Evolutionary conservation across 768 basidiomycete genomes (phyloP).

Genomic region (Gloeopeniophorella convolvens): DNA sequence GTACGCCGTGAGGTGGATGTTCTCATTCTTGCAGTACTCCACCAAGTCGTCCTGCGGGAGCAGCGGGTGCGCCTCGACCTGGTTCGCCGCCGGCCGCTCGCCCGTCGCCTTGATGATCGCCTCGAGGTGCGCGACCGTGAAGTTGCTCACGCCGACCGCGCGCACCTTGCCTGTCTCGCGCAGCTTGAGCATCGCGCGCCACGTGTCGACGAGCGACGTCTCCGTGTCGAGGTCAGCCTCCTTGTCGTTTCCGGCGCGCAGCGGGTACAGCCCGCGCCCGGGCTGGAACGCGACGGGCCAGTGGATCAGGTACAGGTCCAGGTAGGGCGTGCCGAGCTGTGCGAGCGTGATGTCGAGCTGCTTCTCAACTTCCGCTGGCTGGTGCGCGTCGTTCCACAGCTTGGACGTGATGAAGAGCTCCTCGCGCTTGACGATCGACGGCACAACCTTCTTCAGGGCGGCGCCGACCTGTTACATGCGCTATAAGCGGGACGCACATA

Average conservation of each 20-base stretch:
- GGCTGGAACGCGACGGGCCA: constrained; percentile 71
- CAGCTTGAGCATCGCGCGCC: constrained; percentile 73
- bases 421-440: constrained; percentile 69
- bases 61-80: constrained; percentile 79
- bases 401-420: constrained; percentile 80
- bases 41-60: constrained; percentile 71
- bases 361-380: constrained; percentile 58
- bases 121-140: constrained; percentile 57
- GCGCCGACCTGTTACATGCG: constrained; percentile 41
- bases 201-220: constrained; percentile 68
- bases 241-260: constrained; percentile 37
- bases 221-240: constrained; percentile 50
- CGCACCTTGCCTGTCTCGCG: constrained; percentile 63
- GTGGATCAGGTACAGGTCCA: constrained; percentile 79
- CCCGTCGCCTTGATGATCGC: constrained; percentile 64
- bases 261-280: constrained; percentile 46
- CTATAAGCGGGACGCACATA: neutral
- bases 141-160: constrained; percentile 80
- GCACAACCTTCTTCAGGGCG: constrained; percentile 71
- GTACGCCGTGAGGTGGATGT: constrained; percentile 66
- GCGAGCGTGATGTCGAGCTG: constrained; percentile 70
- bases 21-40: constrained; percentile 59
- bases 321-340: constrained; percentile 67
- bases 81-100: constrained; percentile 70
- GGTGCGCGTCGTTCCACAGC: constrained; percentile 74